phyloP scores from a whole-genome alignment of 345 rosid genomes.

The Abelmoschus esculentus region DNA sequence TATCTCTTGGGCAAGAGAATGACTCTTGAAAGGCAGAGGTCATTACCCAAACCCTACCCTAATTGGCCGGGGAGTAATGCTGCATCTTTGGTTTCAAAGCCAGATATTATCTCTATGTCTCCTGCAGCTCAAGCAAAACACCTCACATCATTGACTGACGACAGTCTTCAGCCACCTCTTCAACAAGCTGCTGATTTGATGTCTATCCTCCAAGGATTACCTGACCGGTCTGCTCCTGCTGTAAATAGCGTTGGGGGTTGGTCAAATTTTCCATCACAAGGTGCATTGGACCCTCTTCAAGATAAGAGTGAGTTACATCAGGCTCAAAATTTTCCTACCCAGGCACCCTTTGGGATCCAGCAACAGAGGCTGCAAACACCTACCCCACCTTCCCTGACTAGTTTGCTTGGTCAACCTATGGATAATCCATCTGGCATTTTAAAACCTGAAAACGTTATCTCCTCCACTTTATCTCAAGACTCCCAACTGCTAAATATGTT shows the following conservation, averaged over 20 bases:
- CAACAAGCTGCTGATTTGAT: conserved; percentile 65
- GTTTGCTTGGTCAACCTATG: conserved; percentile 57
- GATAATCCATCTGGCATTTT: conserved; percentile 48
- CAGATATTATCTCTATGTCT: conserved; percentile 34
- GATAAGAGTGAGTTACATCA: conserved; percentile 60
- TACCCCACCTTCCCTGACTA: conserved; percentile 43
- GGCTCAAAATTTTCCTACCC: conserved; percentile 22
- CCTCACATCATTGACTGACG: conserved; percentile 23
- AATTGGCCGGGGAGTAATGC: conserved; percentile 71
- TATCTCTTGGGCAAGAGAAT: conserved; percentile 61
- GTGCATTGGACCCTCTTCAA: conserved; percentile 43
- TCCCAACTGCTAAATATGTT: conserved; percentile 29
- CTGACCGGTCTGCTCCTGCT: conserved; percentile 41
- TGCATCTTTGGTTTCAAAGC: conserved; percentile 43
- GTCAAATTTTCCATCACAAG: conserved; percentile 35
- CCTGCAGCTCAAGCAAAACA: background rate
- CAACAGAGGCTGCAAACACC: conserved; percentile 54
- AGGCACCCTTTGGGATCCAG: conserved; percentile 10
- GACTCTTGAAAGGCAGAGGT: conserved; percentile 70
- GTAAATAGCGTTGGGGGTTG: background rate
- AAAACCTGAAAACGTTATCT: conserved; percentile 45
- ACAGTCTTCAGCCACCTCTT: conserved; percentile 36
- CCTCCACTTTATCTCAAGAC: conserved; percentile 3
- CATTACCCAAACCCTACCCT: conserved; percentile 40
- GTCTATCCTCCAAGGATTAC: conserved; percentile 62